These are phyloP conservation scores for Fusarium tupiense DNA, from an alignment of 2,329 filamentous ascomycete species.

Conservation along the genomic window DNA sequence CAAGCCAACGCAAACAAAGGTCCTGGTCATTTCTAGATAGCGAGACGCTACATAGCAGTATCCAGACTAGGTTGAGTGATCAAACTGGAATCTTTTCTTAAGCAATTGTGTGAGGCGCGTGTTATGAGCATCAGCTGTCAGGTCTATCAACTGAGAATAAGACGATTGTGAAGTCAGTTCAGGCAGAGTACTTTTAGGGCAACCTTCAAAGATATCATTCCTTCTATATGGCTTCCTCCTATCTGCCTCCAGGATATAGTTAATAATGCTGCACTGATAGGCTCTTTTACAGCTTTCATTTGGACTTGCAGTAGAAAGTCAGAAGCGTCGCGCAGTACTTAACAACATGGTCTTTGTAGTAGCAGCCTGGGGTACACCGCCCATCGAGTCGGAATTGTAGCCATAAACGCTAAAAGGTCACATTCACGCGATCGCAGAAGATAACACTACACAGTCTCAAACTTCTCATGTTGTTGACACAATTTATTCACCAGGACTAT, in stretches of 20 bases:
- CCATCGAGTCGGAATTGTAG: too few species aligned
- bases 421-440: fast-evolving
- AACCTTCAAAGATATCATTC: fast-evolving
- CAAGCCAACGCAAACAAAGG: background rate
- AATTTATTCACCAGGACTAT: too few species aligned
- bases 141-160: too few species aligned
- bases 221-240: background rate
- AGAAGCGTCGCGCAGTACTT: fast-evolving
- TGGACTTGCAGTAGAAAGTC: too few species aligned
- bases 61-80: background rate
- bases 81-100: fast-evolving
- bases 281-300: too few species aligned
- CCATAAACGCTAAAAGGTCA: fast-evolving
- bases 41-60: background rate
- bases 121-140: too few species aligned
- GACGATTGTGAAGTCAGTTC: too few species aligned
- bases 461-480: fast-evolving
- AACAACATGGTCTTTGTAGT: fast-evolving
- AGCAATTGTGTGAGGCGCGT: fast-evolving
- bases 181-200: too few species aligned
- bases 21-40: background rate
- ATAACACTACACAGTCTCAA: background rate
- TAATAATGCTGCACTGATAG: too few species aligned
- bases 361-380: fast-evolving
- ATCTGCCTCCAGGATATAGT: too few species aligned